Evolutionary conservation across 2,329 filamentous ascomycete genomes (phyloP), one percentile per base, ranked within the genome.

Genomic region (Harringtonia lauricola): DNA sequence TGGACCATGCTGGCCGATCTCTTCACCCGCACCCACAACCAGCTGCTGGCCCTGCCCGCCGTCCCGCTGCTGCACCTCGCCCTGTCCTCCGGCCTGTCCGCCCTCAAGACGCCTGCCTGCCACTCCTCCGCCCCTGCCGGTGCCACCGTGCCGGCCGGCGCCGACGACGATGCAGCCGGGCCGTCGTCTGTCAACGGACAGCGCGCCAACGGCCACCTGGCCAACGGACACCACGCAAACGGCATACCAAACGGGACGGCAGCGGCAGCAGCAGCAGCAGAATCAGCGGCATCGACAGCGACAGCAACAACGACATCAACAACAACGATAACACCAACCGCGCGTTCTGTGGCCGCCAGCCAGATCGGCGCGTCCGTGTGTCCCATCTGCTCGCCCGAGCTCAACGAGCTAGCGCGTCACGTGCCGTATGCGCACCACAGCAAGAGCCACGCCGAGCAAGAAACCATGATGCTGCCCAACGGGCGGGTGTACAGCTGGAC

Each of bases 391-490:
- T 92, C 84, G 39, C 92, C 84, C 1, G 92, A 98, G 64, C 76
- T 98, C 44, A 96, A 96, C 60, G 85, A 89, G 55, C 74, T 98
- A 29, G 90, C 92, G 2, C 73, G 82, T 41, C 81, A 83, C 54
- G 85, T 98, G 36, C 92, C 92, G 1, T 96, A 96, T 55, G 92
- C 92, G 3, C 85, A 95, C 57, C 92, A 98, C 61, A 89, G 84
- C 26, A 94, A 94, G 70, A 95, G 87, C 58, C 85, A 87, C 49
- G 86, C 96, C 26, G 90, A 95, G 58, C 79, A 79, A 37, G 89
- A 96, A 57, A 75, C 92, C 1, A 74, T 94, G 18, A 74, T 96
- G 36, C 64, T 98, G 44, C 92, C 92, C 21, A 95, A 94, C 59
- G 82, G 84, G 1, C 74, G 86, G 42, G 83, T 94, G 10, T 95